Conservation (phyloP, 2,329 filamentous ascomycete species). For the Penicillium rolfsii region DNA sequence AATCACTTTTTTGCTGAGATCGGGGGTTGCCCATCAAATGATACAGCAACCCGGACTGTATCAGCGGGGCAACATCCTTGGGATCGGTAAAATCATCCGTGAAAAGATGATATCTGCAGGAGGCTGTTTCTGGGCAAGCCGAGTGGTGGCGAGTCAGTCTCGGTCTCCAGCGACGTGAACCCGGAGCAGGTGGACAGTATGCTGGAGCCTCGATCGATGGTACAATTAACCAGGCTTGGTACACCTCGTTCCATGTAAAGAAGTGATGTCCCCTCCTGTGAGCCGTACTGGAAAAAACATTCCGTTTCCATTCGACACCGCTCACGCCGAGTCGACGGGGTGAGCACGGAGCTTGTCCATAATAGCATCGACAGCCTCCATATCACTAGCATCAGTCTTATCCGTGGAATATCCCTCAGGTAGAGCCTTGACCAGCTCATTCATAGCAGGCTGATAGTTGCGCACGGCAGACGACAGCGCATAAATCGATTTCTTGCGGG, state of each 20-base stretch:
- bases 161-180: neutral
- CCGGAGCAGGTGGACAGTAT: neutral
- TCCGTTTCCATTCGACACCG: neutral
- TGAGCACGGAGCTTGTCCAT: conserved; percentile 67
- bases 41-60: neutral
- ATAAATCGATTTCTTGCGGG: conserved; percentile 84
- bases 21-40: neutral
- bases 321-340: conserved; percentile 35
- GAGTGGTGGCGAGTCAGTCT: neutral
- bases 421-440: conserved; percentile 68
- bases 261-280: neutral
- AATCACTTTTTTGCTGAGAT: conserved; percentile 11
- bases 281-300: neutral
- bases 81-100: neutral
- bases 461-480: conserved; percentile 83
- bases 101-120: neutral
- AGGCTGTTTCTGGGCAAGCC: neutral
- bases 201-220: neutral
- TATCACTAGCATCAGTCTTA: conserved; percentile 78
- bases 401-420: conserved; percentile 62
- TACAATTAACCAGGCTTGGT: neutral
- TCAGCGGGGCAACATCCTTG: neutral
- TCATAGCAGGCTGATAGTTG: conserved; percentile 81
- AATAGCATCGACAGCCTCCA: conserved; percentile 80
- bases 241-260: neutral